phyloP scores from a whole-genome alignment of 148 eudicot species.

The Rhododendron kiyosumense region DNA sequence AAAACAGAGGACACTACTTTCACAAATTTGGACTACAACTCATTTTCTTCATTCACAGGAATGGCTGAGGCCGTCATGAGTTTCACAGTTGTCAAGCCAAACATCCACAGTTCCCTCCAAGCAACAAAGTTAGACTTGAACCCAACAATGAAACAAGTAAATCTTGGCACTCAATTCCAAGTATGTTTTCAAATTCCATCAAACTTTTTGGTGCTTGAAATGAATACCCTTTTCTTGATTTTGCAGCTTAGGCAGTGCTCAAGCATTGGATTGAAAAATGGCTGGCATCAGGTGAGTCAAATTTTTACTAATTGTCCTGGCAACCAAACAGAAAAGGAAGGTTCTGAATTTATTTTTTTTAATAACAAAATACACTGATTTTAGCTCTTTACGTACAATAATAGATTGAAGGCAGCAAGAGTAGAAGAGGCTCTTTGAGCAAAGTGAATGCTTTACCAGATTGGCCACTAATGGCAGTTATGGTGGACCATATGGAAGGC shows the following conservation, averaged over 20 bases:
- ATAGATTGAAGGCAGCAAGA: conserved; percentile 20
- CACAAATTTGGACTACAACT: neutral
- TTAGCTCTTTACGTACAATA: too few relatives aligned
- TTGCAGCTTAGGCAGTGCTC: conserved; percentile 52
- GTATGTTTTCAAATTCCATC: neutral
- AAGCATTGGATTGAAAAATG: conserved; percentile 32
- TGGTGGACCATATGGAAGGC: conserved; percentile 75
- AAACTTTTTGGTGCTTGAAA: neutral
- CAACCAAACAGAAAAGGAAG: neutral
- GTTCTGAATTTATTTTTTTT: neutral
- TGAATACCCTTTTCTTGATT: conserved; percentile 1
- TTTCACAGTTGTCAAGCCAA: conserved; percentile 41
- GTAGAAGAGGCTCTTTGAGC: conserved; percentile 21
- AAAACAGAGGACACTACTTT: neutral
- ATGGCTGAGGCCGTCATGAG: conserved; percentile 49
- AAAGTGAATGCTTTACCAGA: conserved; percentile 36
- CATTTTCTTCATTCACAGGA: neutral
- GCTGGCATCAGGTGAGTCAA: conserved; percentile 35
- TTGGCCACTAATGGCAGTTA: conserved; percentile 55
- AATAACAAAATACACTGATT: neutral
- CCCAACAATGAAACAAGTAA: conserved; percentile 29
- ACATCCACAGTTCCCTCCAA: conserved; percentile 19
- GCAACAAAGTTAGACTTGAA: conserved; percentile 22
- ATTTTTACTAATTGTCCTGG: neutral
- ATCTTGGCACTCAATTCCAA: neutral